Conservation (phyloP, 441 rosid genomes). For the Euphorbia schlechtendalii region DNA sequence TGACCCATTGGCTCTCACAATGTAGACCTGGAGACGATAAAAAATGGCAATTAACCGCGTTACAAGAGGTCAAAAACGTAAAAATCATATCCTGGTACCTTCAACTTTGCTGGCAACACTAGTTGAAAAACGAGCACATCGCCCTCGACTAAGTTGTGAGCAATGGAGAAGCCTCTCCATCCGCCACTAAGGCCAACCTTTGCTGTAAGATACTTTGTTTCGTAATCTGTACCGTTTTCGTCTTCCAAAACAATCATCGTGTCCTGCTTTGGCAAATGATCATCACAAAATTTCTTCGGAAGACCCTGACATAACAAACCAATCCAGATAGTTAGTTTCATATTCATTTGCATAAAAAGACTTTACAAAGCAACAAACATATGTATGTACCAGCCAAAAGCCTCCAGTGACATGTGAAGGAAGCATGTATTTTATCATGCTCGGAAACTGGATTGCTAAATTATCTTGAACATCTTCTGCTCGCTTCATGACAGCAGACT, state of each 20-base stretch:
- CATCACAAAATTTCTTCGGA: slow-evolving; percentile 26
- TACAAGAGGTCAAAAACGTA: neutral
- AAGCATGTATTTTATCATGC: slow-evolving; percentile 38
- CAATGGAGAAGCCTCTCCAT: slow-evolving; percentile 63
- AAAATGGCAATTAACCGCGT: neutral
- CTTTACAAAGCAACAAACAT: neutral
- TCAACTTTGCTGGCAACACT: slow-evolving; percentile 32
- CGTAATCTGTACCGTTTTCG: slow-evolving; percentile 31
- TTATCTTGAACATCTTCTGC: slow-evolving; percentile 37
- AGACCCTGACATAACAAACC: slow-evolving; percentile 37
- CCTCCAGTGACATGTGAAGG: slow-evolving; percentile 47
- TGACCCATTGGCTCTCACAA: slow-evolving; percentile 30
- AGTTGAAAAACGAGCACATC: slow-evolving; percentile 47
- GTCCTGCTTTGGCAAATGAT: slow-evolving; percentile 38
- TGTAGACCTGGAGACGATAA: slow-evolving; percentile 34
- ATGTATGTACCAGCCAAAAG: slow-evolving; percentile 43
- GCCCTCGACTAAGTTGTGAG: slow-evolving; percentile 48
- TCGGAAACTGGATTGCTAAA: slow-evolving; percentile 34
- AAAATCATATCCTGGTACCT: slow-evolving; percentile 25
- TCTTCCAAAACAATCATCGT: slow-evolving; percentile 41
- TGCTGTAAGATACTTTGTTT: slow-evolving; percentile 38
- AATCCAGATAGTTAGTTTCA: slow-evolving; percentile 6
- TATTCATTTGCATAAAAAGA: neutral
- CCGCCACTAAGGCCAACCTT: slow-evolving; percentile 69
- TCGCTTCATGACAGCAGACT: slow-evolving; percentile 24